Percentiles rank a stretch among this genome's conserved stretches.
Conservation (phyloP, 164 flowering plant species). For the Annona cherimola region DNA sequence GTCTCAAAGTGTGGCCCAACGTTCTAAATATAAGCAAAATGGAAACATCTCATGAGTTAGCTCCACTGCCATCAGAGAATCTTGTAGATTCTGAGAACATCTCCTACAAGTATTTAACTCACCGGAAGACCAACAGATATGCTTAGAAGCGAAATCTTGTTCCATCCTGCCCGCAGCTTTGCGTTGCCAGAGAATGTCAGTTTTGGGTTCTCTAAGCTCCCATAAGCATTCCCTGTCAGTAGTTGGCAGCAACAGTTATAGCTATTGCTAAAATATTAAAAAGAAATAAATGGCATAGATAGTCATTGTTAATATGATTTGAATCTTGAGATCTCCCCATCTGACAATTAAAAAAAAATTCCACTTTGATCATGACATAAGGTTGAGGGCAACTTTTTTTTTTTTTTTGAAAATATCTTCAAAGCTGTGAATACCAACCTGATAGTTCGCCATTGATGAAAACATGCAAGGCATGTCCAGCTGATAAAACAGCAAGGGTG, state of each 20-base stretch:
- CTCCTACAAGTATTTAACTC: conserved; percentile 23
- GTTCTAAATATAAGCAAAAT: conserved; percentile 45
- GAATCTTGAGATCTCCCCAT: too few relatives aligned
- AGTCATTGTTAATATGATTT: not conserved
- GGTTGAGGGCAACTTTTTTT: not conserved
- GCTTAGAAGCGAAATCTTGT: conserved; percentile 79
- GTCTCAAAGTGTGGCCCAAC: conserved; percentile 79
- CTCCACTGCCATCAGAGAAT: not conserved
- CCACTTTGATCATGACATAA: too few relatives aligned
- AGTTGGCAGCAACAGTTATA: not conserved
- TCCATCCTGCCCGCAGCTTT: conserved; percentile 62
- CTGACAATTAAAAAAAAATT: too few relatives aligned
- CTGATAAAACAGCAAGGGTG: conserved; percentile 65
- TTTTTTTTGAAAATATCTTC: not conserved
- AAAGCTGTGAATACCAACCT: conserved; percentile 34
- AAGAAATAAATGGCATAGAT: not conserved
- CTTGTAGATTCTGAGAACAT: not conserved
- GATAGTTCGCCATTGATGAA: conserved; percentile 68
- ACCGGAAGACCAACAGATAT: conserved; percentile 92
- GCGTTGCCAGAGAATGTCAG: conserved; percentile 52
- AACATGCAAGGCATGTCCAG: conserved; percentile 89
- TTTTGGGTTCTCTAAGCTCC: conserved; percentile 59
- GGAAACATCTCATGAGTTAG: not conserved
- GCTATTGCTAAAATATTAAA: not conserved
- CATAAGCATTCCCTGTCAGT: conserved; percentile 67